Base-by-base conservation (phyloP, 1,139 yeast species). In the Dujonia santamariae region DNA sequence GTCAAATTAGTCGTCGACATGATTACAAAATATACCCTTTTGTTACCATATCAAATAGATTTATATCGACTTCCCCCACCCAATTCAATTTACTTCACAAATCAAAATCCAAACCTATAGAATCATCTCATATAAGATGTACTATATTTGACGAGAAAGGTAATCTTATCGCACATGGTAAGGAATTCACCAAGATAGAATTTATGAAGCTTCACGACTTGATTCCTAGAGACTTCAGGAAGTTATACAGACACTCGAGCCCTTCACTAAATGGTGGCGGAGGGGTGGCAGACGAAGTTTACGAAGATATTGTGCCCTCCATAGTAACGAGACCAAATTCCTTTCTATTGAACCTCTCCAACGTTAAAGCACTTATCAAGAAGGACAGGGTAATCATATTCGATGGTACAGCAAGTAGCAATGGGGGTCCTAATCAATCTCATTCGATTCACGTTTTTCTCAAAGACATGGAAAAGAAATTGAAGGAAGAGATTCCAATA, bases 141-240 rank as follows among this genome's bases (percentile, higher is more conserved):
- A 86, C 97, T 0, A 56, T 66, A 12, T 68, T 68, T 37, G 55
- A 68, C 40, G 35, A 43, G 4, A 34, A 46, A 3, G 75, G 75
- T 3, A 55, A 61, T 25, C 60, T 69, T 43, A 53, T 59, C 4
- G 54, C 56, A 17, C 73, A 66, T 37, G 71, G 72, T 13, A 61
- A 62, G 39, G 72, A 66, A 28, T 47, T 67, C 26, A 52, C 56
- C 30, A 53, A 67, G 35, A 51, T 46, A 41, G 60, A 59, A 30
- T 67, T 69, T 40, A 58, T 69, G 60, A 59, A 59, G 37, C 39
- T 48, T 12, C 58, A 67, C 42, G 53, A 60, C 31, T 46, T 69
- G 25, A 65, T 59, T 0, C 59, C 71, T 2, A 50, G 75, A 38
- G 75, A 69, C 45, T 55, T 68, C 36, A 48, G 75, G 7, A 68